Evolutionary conservation across 257 asterid species (phyloP).

Genomic region (Solanum appendiculatum): DNA sequence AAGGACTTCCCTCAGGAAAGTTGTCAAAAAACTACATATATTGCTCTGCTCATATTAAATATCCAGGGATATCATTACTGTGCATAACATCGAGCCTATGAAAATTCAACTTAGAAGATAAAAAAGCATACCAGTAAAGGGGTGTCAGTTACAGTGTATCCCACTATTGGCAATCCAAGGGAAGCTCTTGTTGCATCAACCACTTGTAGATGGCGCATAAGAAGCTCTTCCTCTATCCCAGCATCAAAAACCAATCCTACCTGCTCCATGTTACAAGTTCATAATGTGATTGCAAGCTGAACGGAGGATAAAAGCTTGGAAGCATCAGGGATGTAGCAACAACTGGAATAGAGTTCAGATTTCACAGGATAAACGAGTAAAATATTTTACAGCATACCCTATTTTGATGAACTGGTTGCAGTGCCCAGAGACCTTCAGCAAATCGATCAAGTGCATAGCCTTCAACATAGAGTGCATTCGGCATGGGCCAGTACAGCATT

Average conservation of each 20-base stretch:
- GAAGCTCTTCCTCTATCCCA: slow-evolving; percentile 85
- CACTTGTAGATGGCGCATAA: slow-evolving; percentile 75
- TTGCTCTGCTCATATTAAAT: neutral
- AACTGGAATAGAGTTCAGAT: neutral
- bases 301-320: neutral
- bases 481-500: slow-evolving; percentile 95
- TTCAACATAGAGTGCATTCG: slow-evolving; percentile 77
- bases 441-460: slow-evolving; percentile 91
- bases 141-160: slow-evolving; percentile 67
- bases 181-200: slow-evolving; percentile 95
- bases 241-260: slow-evolving; percentile 86
- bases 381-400: slow-evolving; percentile 29
- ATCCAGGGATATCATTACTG: neutral
- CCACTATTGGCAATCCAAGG: slow-evolving; percentile 75
- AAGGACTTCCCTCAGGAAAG: neutral
- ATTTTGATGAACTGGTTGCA: slow-evolving; percentile 84
- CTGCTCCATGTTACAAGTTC: slow-evolving; percentile 24
- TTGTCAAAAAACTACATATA: neutral
- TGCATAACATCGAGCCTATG: neutral
- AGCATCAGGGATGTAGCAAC: neutral
- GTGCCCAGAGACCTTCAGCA: slow-evolving; percentile 87
- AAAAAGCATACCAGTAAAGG: slow-evolving; percentile 52
- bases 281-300: slow-evolving; percentile 1
- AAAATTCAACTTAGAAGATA: neutral
- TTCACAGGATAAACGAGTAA: neutral